phyloP scores from a whole-genome alignment of 202 grass and related monocot genomes.

The Musa balbisiana region DNA sequence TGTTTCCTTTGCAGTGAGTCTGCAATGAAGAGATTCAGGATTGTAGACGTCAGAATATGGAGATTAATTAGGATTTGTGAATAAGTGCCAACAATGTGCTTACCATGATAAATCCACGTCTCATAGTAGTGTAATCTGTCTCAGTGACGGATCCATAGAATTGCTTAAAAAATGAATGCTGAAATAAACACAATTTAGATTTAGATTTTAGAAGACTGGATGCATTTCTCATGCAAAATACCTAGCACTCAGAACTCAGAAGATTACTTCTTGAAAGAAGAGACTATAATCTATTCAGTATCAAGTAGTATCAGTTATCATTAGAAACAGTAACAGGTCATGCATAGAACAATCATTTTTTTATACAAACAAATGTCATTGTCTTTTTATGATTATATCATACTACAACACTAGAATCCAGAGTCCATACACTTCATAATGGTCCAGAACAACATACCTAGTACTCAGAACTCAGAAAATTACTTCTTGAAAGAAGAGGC shows the following conservation, averaged over 20 bases:
- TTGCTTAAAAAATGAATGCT: conserved; percentile 28
- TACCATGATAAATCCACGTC: conserved; percentile 30
- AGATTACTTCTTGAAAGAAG: no score
- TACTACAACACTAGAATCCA: no score
- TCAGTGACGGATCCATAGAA: conserved; percentile 26
- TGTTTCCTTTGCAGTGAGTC: conserved; percentile 49
- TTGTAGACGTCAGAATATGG: neutral
- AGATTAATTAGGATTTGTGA: neutral
- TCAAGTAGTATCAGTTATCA: no score
- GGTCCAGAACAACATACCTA: neutral
- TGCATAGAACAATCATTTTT: no score
- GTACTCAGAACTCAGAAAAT: neutral
- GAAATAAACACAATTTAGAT: neutral
- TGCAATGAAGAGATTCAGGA: conserved; percentile 1
- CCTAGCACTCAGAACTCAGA: neutral
- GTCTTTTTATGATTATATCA: no score
- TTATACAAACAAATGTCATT: no score
- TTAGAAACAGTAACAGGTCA: no score
- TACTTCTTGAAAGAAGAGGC: no score
- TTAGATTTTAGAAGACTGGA: neutral
- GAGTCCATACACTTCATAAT: no score
- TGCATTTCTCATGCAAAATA: neutral
- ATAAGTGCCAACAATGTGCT: neutral
- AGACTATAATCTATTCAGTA: no score
- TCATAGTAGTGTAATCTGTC: conserved; percentile 25